These are phyloP conservation scores for Flagelloscypha sp. DNA, from an alignment of 768 basidiomycete genomes.

Conservation along the genomic window DNA sequence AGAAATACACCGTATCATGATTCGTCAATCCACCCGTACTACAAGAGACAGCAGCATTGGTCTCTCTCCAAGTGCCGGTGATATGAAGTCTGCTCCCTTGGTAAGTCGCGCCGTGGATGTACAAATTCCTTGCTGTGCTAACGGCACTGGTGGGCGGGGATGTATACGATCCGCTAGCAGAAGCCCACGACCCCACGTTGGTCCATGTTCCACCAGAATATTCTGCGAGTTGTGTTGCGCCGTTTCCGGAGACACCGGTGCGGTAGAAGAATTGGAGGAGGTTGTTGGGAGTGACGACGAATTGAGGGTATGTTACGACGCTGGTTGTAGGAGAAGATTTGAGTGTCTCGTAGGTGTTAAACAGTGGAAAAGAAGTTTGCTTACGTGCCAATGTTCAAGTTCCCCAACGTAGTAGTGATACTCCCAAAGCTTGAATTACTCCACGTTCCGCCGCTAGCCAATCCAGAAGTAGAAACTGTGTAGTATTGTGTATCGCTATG, in stretches of 20 bases:
- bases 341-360: background rate
- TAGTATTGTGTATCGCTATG: constrained; percentile 37
- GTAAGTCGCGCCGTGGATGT: constrained; percentile 42
- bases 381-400: constrained; percentile 33
- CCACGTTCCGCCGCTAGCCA: constrained; percentile 36
- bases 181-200: constrained; percentile 40
- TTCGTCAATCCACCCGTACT: constrained; percentile 36
- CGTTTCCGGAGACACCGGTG: constrained; percentile 38
- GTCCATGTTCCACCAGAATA: constrained; percentile 32
- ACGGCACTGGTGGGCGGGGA: constrained; percentile 32
- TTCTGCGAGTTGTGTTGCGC: constrained; percentile 39
- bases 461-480: constrained; percentile 30
- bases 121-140: constrained; percentile 35
- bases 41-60: constrained; percentile 33
- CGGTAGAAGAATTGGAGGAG: constrained; percentile 41
- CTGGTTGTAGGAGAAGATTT: constrained; percentile 15
- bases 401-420: constrained; percentile 33
- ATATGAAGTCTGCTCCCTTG: constrained; percentile 28
- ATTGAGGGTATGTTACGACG: constrained; percentile 38
- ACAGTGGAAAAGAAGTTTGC: constrained; percentile 9
- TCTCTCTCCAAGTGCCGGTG: constrained; percentile 41
- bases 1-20: constrained; percentile 40
- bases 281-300: constrained; percentile 38
- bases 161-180: constrained; percentile 33
- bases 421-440: constrained; percentile 31